A percentile compares a stretch with the other conserved stretches of the same genome.
Evolutionary conservation across 345 rosid species (phyloP).

Genomic region (Syzygium aromaticum): DNA sequence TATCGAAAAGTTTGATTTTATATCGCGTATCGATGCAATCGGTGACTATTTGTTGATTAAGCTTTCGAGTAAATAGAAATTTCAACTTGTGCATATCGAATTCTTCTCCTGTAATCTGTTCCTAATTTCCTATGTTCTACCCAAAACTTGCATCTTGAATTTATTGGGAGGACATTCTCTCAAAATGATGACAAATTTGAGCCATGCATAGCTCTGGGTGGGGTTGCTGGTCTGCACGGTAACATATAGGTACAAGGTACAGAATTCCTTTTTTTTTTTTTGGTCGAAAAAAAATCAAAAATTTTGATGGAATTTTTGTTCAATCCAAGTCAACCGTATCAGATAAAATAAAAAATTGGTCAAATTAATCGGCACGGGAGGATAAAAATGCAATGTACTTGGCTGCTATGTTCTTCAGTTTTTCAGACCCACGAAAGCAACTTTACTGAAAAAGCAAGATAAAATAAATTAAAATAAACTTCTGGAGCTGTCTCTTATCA

Average conservation of each 20-base stretch:
- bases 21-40: no score
- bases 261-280: no score
- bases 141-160: background rate
- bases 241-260: background rate
- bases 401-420: background rate
- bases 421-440: background rate
- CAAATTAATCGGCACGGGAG: background rate
- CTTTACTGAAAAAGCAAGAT: background rate
- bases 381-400: background rate
- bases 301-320: background rate
- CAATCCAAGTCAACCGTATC: background rate
- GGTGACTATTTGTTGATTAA: background rate
- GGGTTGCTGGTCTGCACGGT: background rate
- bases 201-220: accelerated
- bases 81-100: background rate
- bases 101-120: background rate
- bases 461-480: no score
- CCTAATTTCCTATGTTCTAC: background rate
- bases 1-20: background rate
- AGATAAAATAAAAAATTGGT: background rate
- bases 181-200: background rate
- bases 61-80: background rate
- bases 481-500: background rate
- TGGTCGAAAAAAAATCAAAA: no score
- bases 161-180: background rate